phyloP scores from a whole-genome alignment of 2,329 filamentous ascomycete species.

The Nakataea oryzae region DNA sequence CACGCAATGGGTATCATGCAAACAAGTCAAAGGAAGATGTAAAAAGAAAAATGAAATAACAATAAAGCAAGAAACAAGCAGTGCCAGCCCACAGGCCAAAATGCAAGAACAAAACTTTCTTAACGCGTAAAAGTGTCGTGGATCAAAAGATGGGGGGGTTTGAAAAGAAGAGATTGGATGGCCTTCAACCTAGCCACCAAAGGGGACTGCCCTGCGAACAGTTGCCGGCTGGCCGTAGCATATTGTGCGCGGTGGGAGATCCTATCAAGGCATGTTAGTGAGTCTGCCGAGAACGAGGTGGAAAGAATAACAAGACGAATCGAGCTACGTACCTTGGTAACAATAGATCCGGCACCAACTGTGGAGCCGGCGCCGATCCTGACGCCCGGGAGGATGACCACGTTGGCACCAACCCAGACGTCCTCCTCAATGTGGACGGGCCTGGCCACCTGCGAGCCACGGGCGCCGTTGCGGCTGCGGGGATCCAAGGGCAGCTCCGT shows the following conservation, averaged over 20 bases:
- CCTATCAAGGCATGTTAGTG: not conserved
- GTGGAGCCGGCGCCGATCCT: conserved; percentile 71
- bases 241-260: conserved; percentile 7
- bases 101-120: not conserved
- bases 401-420: conserved; percentile 71
- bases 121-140: not conserved
- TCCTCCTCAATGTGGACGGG: conserved; percentile 75
- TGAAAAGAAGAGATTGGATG: no score
- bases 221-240: conserved; percentile 13
- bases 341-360: conserved; percentile 74
- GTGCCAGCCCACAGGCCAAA: not conserved
- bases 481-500: conserved; percentile 64
- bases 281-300: not conserved
- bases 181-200: no score
- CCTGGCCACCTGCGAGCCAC: conserved; percentile 60
- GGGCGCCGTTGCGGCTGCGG: conserved; percentile 61
- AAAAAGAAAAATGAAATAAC: not conserved
- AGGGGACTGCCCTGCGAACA: conserved; percentile 8
- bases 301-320: not conserved
- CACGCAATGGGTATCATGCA: conserved; percentile 15
- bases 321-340: conserved; percentile 53
- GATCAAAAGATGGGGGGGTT: not conserved
- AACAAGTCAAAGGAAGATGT: conserved; percentile 4
- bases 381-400: conserved; percentile 67
- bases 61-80: not conserved